Percentiles rank a stretch among this genome's conserved stretches.
Conservation (phyloP, 768 basidiomycete genomes). For the Neoboletus subvelutipes region DNA sequence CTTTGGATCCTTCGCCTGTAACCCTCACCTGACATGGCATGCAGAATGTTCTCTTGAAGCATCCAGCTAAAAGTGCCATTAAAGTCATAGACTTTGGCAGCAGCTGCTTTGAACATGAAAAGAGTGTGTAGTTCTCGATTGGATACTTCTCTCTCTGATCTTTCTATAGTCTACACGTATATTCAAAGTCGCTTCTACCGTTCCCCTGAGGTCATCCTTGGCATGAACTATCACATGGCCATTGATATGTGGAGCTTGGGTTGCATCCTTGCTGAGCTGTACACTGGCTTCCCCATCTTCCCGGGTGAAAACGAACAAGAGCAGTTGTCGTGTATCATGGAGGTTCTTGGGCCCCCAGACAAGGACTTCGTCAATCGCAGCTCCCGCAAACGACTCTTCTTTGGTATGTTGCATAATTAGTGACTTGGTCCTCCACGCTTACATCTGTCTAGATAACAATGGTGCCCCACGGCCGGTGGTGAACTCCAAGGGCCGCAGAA, state of each 20-base stretch:
- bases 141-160: constrained; percentile 5
- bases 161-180: constrained; percentile 87
- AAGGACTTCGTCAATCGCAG: constrained; percentile 93
- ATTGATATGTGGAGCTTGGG: constrained; percentile 99
- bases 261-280: constrained; percentile 95
- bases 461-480: constrained; percentile 92
- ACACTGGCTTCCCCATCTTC: constrained; percentile 97
- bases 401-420: constrained; percentile 57
- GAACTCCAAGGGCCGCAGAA: constrained; percentile 93
- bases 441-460: constrained; percentile 66
- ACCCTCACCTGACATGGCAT: constrained; percentile 4
- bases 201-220: constrained; percentile 98
- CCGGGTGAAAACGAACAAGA: constrained; percentile 99
- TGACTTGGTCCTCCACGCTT: not conserved
- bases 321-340: constrained; percentile 98
- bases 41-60: constrained; percentile 91
- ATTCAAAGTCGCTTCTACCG: constrained; percentile 99
- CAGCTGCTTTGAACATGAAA: constrained; percentile 97
- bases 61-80: constrained; percentile 94
- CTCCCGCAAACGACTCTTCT: constrained; percentile 92
- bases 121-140: constrained; percentile 62
- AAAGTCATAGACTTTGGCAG: constrained; percentile 99
- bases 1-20: not conserved
- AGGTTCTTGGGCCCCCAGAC: constrained; percentile 93
- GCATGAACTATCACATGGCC: constrained; percentile 99